Evolutionary conservation across 352 stramenopile genomes (phyloP).

Genomic region (Stephanocyclus meneghinianus): DNA sequence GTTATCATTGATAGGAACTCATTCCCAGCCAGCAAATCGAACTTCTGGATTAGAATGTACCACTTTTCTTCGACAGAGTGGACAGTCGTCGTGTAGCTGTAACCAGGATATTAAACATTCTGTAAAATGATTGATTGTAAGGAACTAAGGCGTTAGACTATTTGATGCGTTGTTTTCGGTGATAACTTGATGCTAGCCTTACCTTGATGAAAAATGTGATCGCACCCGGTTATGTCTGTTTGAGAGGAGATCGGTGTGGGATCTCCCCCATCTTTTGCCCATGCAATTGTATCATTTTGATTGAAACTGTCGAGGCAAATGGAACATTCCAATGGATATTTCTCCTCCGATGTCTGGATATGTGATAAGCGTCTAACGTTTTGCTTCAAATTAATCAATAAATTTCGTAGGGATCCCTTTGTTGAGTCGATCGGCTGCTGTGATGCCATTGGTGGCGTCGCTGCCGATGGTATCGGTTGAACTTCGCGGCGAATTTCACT

Average conservation of each 20-base stretch:
- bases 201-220: slow-evolving; percentile 55
- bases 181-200: neutral
- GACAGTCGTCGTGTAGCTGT: slow-evolving; percentile 48
- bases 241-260: neutral
- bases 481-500: neutral
- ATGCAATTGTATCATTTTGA: slow-evolving; percentile 40
- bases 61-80: slow-evolving; percentile 47
- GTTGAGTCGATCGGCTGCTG: neutral
- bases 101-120: slow-evolving; percentile 49
- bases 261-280: slow-evolving; percentile 49
- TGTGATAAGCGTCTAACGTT: neutral
- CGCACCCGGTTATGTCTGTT: slow-evolving; percentile 22
- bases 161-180: too few species aligned
- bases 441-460: neutral
- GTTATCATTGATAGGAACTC: neutral
- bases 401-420: neutral
- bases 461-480: neutral
- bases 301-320: slow-evolving; percentile 47
- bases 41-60: slow-evolving; percentile 45
- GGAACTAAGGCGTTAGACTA: neutral
- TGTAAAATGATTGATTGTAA: neutral
- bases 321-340: slow-evolving; percentile 38
- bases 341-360: neutral
- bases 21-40: slow-evolving; percentile 29
- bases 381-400: neutral